Evolutionary conservation across 495 filamentous ascomycete genomes (phyloP), one percentile per base, ranked within the genome.

Genomic region (Penicillium bialowiezense): DNA sequence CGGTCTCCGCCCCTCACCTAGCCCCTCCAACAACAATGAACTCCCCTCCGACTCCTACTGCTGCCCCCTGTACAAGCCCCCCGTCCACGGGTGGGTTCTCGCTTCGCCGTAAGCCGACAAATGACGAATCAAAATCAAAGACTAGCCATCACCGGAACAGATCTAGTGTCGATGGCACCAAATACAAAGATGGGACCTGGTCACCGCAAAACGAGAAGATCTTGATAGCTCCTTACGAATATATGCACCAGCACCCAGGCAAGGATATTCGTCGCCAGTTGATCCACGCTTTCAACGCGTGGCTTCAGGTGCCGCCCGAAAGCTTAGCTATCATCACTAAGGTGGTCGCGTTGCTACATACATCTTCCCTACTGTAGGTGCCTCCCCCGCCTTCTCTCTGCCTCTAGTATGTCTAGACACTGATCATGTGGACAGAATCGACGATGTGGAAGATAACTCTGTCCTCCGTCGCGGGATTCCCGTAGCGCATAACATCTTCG

Each of bases 401-500:
- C 14, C 35, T 37, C n/a, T n/a, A n/a, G n/a, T n/a, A 24, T 15
- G 44, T 12, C 8, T 47, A 36, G 10, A 52, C 13, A 14, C 26
- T 36, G 1, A 29, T 17, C 4, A 28, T 18, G 23, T 15, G n/a
- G n/a, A 10, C 15, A 86, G 83, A 29, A 84, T 98, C 54, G 93
- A 98, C 63, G 93, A 95, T 64, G 89, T 92, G 13, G 87, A 95
- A 71, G 89, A 99, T 69, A 83, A 74, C 43, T 95, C 89, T 5
- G 56, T 83, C 38, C 83, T 99, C 19, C 85, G 93, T 17, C 84
- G 93, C 50, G 95, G 93, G 20, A 75, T 91, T 28, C 93, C 93
- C 7, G 93, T 97, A 28, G 90, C 93, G 1, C 91, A 99, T 70
- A 83, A 76, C 63, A 97, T 99, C 52, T 99, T 95, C 61, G 93